These are phyloP conservation scores for Eucalyptus pumila DNA, from an alignment of 345 rosid genomes.

Conservation along the genomic window DNA sequence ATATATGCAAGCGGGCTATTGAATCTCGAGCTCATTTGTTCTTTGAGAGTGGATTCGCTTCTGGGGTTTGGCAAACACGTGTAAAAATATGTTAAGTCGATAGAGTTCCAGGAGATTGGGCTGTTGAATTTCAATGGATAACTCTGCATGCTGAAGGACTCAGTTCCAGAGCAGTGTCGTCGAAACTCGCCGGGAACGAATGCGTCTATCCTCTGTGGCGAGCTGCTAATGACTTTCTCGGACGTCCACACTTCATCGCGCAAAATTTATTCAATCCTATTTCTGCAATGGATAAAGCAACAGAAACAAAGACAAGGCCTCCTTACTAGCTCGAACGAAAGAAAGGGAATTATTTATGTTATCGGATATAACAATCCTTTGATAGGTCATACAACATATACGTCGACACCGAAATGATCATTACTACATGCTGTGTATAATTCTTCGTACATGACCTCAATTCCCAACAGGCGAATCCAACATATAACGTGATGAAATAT, in stretches of 20 bases:
- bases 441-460: background rate
- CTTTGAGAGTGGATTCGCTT: background rate
- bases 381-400: background rate
- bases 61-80: background rate
- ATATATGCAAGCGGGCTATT: background rate
- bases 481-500: background rate
- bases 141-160: background rate
- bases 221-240: background rate
- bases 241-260: background rate
- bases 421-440: background rate
- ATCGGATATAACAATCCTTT: background rate
- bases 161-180: background rate
- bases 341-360: background rate
- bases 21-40: background rate
- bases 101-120: background rate
- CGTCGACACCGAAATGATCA: background rate
- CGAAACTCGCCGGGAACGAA: background rate
- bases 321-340: background rate
- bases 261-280: background rate
- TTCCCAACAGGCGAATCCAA: background rate
- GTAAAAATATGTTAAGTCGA: background rate
- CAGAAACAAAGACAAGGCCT: background rate
- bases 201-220: background rate
- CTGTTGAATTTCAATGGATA: background rate
- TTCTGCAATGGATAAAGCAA: background rate